phyloP scores from a whole-genome alignment of 2,329 filamentous ascomycete species.

The Claviceps sp. region DNA sequence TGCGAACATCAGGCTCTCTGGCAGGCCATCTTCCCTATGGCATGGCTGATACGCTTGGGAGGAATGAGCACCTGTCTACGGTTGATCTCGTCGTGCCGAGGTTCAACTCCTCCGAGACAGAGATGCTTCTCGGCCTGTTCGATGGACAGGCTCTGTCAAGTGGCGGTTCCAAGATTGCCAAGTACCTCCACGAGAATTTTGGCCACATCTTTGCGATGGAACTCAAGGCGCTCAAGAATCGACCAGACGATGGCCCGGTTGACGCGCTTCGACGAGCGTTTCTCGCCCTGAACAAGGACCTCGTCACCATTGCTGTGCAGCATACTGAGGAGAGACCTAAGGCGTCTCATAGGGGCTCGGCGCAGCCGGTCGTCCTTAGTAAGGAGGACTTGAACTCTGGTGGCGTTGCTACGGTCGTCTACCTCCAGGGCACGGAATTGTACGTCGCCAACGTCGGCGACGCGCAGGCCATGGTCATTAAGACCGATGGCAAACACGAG shows the following conservation, averaged over 20 bases:
- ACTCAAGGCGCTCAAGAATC: conserved; percentile 55
- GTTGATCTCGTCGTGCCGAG: conserved; percentile 90
- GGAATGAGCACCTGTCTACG: conserved; percentile 87
- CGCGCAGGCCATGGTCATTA: conserved; percentile 87
- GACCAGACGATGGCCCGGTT: conserved; percentile 57
- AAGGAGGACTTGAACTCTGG: conserved; percentile 85
- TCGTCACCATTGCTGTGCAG: conserved; percentile 73
- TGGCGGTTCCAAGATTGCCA: conserved; percentile 89
- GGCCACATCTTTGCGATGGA: conserved; percentile 72
- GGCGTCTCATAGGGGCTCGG: conserved; percentile 55
- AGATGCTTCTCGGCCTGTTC: conserved; percentile 87
- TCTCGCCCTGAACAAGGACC: conserved; percentile 80
- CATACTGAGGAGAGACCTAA: conserved; percentile 60
- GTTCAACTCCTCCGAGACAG: conserved; percentile 78
- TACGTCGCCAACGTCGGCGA: conserved; percentile 94
- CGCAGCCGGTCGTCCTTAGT: conserved; percentile 62
- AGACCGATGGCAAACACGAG: conserved; percentile 70
- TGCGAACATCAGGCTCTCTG: conserved; percentile 89
- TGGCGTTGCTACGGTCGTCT: conserved; percentile 82
- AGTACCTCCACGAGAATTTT: conserved; percentile 94
- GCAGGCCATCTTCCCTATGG: conserved; percentile 87
- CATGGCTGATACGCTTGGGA: conserved; percentile 91
- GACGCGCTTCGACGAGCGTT: conserved; percentile 84
- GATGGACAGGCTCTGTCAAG: conserved; percentile 83
- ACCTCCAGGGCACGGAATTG: conserved; percentile 77